Base-by-base conservation (phyloP, 768 basidiomycete species). In the Naganishia vaughanmartiniae region DNA sequence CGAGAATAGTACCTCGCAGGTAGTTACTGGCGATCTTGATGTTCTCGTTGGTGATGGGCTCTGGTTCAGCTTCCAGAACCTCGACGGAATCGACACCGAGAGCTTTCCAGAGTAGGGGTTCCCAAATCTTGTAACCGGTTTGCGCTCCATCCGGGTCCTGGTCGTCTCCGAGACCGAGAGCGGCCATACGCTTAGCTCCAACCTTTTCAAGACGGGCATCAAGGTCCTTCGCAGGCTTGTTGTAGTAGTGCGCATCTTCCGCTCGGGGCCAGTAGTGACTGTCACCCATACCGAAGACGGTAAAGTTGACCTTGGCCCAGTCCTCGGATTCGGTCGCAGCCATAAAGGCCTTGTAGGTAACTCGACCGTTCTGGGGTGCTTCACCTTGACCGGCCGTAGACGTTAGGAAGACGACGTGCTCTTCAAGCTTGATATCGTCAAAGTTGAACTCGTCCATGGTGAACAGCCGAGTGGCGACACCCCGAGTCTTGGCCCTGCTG, bases 221-320 rank as follows among this genome's bases (percentile, higher is more conserved):
- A 65, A 98, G 87, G 72, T 98, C 95, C 82, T 93, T 94, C 21
- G 88, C 87, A 0, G 95, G 89, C 82, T 93, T 96, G 86, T 98
- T 99, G 85, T 97, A 99, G 82, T 95, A 98, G 76, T 92, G 90
- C n/a, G 89, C 89, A 77, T 98, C 96, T 81, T 98, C 93, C 21
- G 90, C 86, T 51, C 96, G 87, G 11, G 96, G 96, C 96, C 96
- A 99, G 83, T 99, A 99, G 82, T 96, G 94, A 80, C 90, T 94
- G 81, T 99, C 96, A 72, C 96, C 96, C 88, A 99, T 90, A 57
- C 85, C 95, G 75, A 98, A 96, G 54, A 98, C 93, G 66, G 89
- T 82, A 81, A 87, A 91, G 77, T 87, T 89, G 70, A 93, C 83
- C 72, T 88, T 88, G 65, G 80, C 75, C 6, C 85, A 83, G 67